Conservation (phyloP, 2,329 filamentous ascomycete genomes). For the Ophiostoma tasmaniense region DNA sequence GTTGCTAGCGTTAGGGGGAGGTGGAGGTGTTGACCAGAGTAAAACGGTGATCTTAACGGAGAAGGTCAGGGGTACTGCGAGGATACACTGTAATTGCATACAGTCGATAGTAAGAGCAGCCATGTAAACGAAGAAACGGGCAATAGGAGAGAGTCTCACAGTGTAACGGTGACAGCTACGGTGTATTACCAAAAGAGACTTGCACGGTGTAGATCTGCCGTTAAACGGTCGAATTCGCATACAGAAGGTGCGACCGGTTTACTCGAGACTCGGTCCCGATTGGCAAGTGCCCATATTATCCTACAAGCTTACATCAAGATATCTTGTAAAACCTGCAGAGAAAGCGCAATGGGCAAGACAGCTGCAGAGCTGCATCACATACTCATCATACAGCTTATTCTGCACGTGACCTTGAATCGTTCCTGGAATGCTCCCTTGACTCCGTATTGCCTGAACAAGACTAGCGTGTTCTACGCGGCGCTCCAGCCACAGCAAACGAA, state of each 20-base stretch:
- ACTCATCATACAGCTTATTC: neutral
- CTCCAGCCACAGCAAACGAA: conserved; percentile 14
- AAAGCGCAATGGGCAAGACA: neutral
- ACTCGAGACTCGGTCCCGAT: too few species aligned
- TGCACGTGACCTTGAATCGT: neutral
- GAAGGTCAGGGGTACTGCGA: neutral
- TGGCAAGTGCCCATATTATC: neutral
- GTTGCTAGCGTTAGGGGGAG: neutral
- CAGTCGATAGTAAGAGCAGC: neutral
- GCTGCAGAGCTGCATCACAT: neutral
- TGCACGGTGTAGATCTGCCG: neutral
- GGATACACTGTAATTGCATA: neutral
- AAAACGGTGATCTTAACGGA: conserved; percentile 4
- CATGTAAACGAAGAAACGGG: neutral
- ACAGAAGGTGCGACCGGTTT: neutral
- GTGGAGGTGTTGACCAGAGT: neutral
- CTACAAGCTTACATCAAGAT: too few species aligned
- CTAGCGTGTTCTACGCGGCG: neutral
- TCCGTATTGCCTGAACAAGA: neutral
- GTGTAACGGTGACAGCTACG: neutral
- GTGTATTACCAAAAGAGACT: neutral
- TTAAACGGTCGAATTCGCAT: neutral
- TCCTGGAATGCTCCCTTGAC: neutral
- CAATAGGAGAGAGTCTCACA: neutral
- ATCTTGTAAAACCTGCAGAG: neutral